Conservation (phyloP, 306 rosid species). For the Pyrus bretschneideri region DNA sequence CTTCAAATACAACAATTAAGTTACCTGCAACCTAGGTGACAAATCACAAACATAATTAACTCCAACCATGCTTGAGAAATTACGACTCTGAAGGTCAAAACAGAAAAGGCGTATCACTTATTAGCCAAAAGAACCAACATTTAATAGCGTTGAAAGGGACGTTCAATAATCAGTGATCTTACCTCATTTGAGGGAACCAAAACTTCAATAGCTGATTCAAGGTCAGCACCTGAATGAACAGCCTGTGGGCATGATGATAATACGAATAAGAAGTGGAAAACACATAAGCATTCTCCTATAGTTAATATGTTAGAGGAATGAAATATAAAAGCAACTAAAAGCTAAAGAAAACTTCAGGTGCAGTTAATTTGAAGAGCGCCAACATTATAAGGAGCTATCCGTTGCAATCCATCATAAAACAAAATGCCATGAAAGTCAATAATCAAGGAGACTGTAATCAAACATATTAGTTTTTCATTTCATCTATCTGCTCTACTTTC, state of each 20-base stretch:
- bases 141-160: background rate
- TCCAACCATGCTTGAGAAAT: background rate
- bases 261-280: background rate
- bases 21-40: constrained; percentile 23
- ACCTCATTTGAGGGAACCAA: constrained; percentile 25
- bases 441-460: background rate
- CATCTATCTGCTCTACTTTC: background rate
- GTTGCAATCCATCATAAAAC: background rate
- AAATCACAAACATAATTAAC: constrained; percentile 15
- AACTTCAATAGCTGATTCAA: constrained; percentile 22
- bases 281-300: background rate
- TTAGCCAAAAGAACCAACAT: background rate
- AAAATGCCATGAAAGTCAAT: background rate
- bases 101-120: background rate
- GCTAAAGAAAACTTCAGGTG: background rate
- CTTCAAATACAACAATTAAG: background rate
- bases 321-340: background rate
- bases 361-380: background rate
- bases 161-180: background rate
- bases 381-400: background rate
- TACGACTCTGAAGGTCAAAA: constrained; percentile 12
- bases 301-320: background rate
- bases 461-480: background rate
- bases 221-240: constrained; percentile 33
- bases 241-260: constrained; percentile 17